These are phyloP conservation scores for Saussurea involucrata DNA, from an alignment of 129 eudicot species.

Conservation along the genomic window DNA sequence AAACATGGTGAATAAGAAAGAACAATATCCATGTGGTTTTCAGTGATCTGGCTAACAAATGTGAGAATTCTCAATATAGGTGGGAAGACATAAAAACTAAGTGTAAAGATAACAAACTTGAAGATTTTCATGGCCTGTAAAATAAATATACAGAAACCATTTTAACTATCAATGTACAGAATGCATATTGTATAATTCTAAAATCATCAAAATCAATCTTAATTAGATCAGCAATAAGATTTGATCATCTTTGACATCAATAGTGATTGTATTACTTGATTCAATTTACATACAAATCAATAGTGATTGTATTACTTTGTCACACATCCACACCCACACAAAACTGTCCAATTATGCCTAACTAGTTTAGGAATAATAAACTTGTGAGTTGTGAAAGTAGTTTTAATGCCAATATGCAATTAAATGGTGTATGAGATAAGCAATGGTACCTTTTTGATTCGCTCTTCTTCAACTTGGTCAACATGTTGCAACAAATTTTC, in stretches of 20 bases:
- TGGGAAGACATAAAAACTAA: background rate
- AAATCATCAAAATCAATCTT: background rate
- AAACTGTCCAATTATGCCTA: background rate
- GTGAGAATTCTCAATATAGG: background rate
- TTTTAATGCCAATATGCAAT: background rate
- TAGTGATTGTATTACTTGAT: too few species aligned
- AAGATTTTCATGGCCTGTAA: background rate
- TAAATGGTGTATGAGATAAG: background rate
- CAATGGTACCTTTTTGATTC: slow-evolving; percentile 63
- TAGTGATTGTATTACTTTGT: too few species aligned
- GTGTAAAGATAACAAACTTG: background rate
- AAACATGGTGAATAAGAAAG: background rate
- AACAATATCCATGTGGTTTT: background rate
- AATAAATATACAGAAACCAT: background rate
- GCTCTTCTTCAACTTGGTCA: slow-evolving; percentile 74
- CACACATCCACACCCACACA: background rate
- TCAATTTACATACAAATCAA: too few species aligned
- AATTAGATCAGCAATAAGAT: background rate
- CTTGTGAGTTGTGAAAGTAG: background rate
- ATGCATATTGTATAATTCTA: background rate
- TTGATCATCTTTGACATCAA: background rate
- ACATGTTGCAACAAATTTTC: slow-evolving; percentile 69
- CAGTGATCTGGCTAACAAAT: background rate
- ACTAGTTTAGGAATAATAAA: background rate
- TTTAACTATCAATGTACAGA: background rate